Evolutionary conservation across 768 basidiomycete species (phyloP).

Genomic region (Kwoniella dejecticola): DNA sequence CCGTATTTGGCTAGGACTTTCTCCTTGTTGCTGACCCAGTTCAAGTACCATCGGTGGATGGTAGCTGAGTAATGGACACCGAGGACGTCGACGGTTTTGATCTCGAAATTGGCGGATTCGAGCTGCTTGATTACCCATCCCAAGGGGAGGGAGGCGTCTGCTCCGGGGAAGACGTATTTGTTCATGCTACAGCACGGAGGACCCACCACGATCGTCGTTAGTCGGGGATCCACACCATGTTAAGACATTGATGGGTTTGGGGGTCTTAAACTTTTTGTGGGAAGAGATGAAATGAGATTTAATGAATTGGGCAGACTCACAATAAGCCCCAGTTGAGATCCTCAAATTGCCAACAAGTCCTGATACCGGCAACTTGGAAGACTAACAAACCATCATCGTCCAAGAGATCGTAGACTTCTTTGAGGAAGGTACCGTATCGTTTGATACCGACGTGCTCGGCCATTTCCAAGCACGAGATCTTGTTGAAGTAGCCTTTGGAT

Average conservation of each 20-base stretch:
- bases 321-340: conserved; percentile 81
- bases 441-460: conserved; percentile 98
- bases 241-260: no score
- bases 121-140: conserved; percentile 81
- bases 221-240: no score
- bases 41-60: conserved; percentile 80
- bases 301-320: conserved; percentile 29
- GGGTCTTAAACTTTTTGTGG: no score
- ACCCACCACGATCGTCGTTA: no score
- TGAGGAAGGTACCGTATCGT: conserved; percentile 83
- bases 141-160: conserved; percentile 92
- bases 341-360: conserved; percentile 97
- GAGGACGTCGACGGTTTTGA: conserved; percentile 93
- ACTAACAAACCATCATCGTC: conserved; percentile 94
- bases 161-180: conserved; percentile 93
- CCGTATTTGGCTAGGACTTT: conserved; percentile 87
- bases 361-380: conserved; percentile 94
- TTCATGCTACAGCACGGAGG: conserved; percentile 50
- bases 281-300: no score
- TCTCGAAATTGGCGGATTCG: conserved; percentile 90
- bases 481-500: conserved; percentile 72
- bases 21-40: conserved; percentile 93
- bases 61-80: conserved; percentile 97
- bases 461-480: conserved; percentile 97
- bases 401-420: conserved; percentile 87